These are phyloP conservation scores for Microcyclosporella mali DNA, from an alignment of 2,329 filamentous ascomycete genomes.

Conservation along the genomic window DNA sequence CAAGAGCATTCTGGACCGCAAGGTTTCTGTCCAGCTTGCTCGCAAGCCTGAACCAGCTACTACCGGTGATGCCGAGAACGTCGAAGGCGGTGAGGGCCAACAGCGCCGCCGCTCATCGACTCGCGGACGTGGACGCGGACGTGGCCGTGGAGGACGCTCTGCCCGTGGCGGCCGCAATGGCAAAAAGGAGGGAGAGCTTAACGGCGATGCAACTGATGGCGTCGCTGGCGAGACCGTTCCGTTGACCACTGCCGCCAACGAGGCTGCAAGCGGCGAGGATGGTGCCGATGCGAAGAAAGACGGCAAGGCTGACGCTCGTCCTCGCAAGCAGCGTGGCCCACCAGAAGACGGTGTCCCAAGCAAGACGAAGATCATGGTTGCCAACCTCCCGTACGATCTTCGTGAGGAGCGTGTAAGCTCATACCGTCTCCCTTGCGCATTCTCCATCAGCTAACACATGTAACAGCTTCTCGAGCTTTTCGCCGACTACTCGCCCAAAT, in stretches of 20 bases:
- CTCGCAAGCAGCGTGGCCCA: constrained; percentile 79
- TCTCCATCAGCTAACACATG: constrained; percentile 23
- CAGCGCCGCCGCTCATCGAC: constrained; percentile 50
- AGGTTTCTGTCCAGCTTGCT: constrained; percentile 97
- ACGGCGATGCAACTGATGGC: constrained; percentile 41
- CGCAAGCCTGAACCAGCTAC: constrained; percentile 88
- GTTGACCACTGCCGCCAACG: constrained; percentile 48
- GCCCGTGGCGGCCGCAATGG: constrained; percentile 60
- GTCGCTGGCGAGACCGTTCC: constrained; percentile 46
- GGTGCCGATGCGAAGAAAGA: constrained; percentile 37
- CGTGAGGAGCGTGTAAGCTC: constrained; percentile 83
- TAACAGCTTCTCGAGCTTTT: constrained; percentile 93
- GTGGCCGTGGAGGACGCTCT: constrained; percentile 56
- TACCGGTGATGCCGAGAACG: constrained; percentile 63
- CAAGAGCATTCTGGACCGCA: constrained; percentile 95
- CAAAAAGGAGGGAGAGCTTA: constrained; percentile 38
- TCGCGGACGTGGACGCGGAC: constrained; percentile 52
- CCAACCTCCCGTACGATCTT: constrained; percentile 96
- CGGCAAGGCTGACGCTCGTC: constrained; percentile 45
- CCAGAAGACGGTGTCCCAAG: constrained; percentile 95
- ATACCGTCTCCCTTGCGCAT: neutral
- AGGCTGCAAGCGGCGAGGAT: constrained; percentile 50
- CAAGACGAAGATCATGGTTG: constrained; percentile 99
- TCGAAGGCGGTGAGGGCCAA: constrained; percentile 68
- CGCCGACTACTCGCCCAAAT: constrained; percentile 80